Base-by-base conservation (phyloP, 306 rosid genomes). In the Dryas octopetala region DNA sequence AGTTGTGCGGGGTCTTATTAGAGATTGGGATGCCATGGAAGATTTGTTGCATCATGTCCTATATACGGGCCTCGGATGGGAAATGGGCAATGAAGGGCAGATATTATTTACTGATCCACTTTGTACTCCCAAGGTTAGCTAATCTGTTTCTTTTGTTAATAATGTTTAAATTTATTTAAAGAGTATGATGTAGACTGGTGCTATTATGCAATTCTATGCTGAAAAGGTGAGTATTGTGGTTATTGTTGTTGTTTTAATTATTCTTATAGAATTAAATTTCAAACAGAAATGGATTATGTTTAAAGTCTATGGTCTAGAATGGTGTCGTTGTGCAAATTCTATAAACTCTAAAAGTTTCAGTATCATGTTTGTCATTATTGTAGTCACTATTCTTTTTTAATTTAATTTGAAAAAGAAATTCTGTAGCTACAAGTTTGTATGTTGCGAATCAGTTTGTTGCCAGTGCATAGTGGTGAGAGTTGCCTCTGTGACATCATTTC, bases 1-100 rank as follows among this genome's bases (percentile, higher is more conserved):
- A 0, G 91, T 94, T 13, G 90, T 74, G 80, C 88, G 94, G 45
- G 96, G 96, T 32, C 80, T 85, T 72, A 67, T 94, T 50, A 91
- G 85, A 72, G 98, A 95, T 70, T 95, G 99, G 99, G 99, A 95
- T 84, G 97, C 99, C 19, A 81, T 95, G 91, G 99, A 95, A 82
- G 99, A 95, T 80, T 80, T 95, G 79, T 85, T 95, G 88, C 89
- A 89, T 80, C 88, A 95, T 88, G 85, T 92, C 26, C 80, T 95
- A 52, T 95, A 95, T 64, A 73, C 89, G 69, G 99, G 97, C 62
- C 99, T 95, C 70, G 99, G 99, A 71, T 95, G 99, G 99, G 99
- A 92, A 85, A 89, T 92, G 9, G 99, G 99, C 68, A 92, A 92
- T 66, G 98, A 94, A 88, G 98, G 98, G 50, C 96, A 94, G 73